Conservation (phyloP, 352 stramenopile genomes). For the Pythium folliculosum region DNA sequence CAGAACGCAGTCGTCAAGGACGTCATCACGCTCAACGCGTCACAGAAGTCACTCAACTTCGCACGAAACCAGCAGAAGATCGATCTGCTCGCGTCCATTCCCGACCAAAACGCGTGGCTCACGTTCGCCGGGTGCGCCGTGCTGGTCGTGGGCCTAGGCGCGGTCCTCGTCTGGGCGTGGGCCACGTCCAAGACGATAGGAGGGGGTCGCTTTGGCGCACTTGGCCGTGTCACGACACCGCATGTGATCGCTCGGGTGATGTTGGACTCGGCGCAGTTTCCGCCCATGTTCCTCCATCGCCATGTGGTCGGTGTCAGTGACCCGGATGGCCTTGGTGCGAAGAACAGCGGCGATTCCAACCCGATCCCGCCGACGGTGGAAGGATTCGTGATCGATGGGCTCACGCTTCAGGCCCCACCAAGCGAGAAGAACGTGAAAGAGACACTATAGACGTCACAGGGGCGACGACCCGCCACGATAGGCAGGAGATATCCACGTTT, state of each 20-base stretch:
- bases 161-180: neutral
- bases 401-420: neutral
- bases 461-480: too few relatives aligned
- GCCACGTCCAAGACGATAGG: neutral
- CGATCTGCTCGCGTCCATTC: constrained; percentile 7
- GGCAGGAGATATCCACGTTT: too few relatives aligned
- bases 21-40: neutral
- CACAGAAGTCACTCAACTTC: neutral
- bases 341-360: neutral
- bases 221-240: neutral
- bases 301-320: neutral
- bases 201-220: neutral
- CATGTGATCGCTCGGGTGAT: constrained; percentile 18
- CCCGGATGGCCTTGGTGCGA: neutral
- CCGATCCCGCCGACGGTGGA: neutral
- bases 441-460: too few relatives aligned
- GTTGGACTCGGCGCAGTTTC: constrained; percentile 18
- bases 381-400: neutral
- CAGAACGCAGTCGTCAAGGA: constrained; percentile 6
- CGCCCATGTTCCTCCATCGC: constrained; percentile 7
- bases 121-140: constrained; percentile 9
- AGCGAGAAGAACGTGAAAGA: neutral
- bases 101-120: constrained; percentile 14
- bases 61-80: constrained; percentile 1
- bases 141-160: neutral